Conservation (phyloP, 129 eudicot species). For the Pulicaria dysenterica region DNA sequence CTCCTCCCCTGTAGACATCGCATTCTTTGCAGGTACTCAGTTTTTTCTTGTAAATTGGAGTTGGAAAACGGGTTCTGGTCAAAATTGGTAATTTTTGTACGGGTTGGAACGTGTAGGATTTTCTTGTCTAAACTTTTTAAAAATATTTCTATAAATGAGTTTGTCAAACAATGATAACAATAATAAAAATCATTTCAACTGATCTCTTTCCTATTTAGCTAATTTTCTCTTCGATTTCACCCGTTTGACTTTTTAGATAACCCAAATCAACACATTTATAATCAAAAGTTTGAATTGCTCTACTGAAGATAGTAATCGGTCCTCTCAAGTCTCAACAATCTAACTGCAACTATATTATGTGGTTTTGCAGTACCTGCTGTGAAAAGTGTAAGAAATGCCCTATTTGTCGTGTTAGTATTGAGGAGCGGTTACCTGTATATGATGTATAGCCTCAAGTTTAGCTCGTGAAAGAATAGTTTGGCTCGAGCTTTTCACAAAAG, state of each 20-base stretch:
- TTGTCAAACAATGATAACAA: neutral
- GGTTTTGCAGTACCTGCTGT: slow-evolving; percentile 57
- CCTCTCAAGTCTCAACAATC: neutral
- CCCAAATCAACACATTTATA: neutral
- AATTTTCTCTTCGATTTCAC: neutral
- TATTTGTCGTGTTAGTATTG: slow-evolving; percentile 71
- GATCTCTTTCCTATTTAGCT: neutral
- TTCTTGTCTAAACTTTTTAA: neutral
- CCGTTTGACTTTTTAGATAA: neutral
- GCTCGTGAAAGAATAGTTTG: slow-evolving; percentile 13
- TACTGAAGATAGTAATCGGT: neutral
- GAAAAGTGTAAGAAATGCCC: slow-evolving; percentile 88
- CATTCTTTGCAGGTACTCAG: slow-evolving; percentile 75
- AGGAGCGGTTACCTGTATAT: slow-evolving; percentile 63
- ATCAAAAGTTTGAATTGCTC: no score
- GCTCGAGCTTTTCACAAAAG: slow-evolving; percentile 16
- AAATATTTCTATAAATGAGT: neutral
- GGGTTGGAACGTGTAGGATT: neutral
- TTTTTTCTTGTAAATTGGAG: neutral
- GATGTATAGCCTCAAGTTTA: slow-evolving; percentile 54
- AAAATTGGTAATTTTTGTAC: neutral
- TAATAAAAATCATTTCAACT: neutral
- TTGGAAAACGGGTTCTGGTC: neutral
- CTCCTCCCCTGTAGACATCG: slow-evolving; percentile 93
- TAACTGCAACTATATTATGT: neutral